phyloP scores from a whole-genome alignment of 805 yeast genomes.

The Middelhovenomyces tepae region DNA sequence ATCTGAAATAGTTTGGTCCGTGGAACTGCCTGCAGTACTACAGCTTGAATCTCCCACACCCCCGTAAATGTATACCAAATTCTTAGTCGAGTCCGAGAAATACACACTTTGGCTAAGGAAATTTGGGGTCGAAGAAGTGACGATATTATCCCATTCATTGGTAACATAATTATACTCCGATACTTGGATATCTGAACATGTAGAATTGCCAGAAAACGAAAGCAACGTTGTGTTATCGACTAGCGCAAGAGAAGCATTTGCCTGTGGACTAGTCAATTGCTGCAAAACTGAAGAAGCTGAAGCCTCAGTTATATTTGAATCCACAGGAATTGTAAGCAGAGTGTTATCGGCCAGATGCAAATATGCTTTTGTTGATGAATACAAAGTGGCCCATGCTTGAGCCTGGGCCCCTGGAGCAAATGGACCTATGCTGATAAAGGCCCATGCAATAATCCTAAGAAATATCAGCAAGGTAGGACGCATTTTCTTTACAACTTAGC shows the following conservation, averaged over 20 bases:
- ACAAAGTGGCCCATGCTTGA: conserved; percentile 4
- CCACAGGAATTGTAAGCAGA: conserved; percentile 6
- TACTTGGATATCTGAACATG: conserved; percentile 3
- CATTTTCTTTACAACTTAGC: no score
- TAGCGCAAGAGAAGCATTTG: conserved; percentile 2
- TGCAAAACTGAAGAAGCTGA: background rate
- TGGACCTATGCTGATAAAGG: no score
- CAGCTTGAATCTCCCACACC: conserved; percentile 5
- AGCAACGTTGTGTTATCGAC: background rate
- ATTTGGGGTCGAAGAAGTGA: background rate
- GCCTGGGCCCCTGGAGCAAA: no score
- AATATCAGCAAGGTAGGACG: no score
- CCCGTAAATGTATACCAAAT: conserved; percentile 11
- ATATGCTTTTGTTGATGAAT: conserved; percentile 1
- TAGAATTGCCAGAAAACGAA: conserved; percentile 4
- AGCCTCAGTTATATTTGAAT: conserved; percentile 2
- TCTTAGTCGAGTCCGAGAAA: conserved; percentile 8
- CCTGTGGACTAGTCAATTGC: conserved; percentile 2
- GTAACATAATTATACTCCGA: conserved; percentile 4
- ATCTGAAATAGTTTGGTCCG: conserved; percentile 7
- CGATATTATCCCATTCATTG: conserved; percentile 3
- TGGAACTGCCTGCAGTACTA: background rate
- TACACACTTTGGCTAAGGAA: conserved; percentile 1
- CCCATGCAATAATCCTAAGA: no score
- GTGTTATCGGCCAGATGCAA: background rate